These are phyloP conservation scores for Fusarium drepaniforme DNA, from an alignment of 2,329 filamentous ascomycete genomes.

Conservation along the genomic window DNA sequence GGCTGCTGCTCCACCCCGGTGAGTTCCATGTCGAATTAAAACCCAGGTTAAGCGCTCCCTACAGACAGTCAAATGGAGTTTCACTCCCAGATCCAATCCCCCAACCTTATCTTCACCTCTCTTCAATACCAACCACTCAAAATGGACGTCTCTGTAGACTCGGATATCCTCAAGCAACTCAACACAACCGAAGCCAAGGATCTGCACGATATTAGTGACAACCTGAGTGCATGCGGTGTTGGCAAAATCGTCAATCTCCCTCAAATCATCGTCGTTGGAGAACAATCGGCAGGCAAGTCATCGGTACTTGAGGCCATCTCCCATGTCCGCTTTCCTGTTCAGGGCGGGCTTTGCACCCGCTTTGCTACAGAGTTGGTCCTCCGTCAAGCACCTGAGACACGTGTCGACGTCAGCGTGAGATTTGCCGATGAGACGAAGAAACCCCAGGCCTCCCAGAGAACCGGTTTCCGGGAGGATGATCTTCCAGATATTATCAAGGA, in stretches of 20 bases:
- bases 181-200: constrained; percentile 57
- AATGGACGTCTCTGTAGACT: constrained; percentile 30
- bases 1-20: neutral
- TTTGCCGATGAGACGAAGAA: constrained; percentile 44
- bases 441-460: constrained; percentile 46
- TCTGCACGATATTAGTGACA: constrained; percentile 66
- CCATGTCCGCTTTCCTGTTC: constrained; percentile 68
- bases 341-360: constrained; percentile 68
- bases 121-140: neutral
- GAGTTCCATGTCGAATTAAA: neutral
- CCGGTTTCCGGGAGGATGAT: constrained; percentile 52
- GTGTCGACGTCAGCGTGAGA: constrained; percentile 59
- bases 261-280: constrained; percentile 70
- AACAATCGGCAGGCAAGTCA: constrained; percentile 73
- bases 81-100: neutral
- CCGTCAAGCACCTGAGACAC: constrained; percentile 51
- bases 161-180: constrained; percentile 46
- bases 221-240: constrained; percentile 62
- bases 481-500: constrained; percentile 63
- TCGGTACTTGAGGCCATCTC: constrained; percentile 75
- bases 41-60: neutral
- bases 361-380: constrained; percentile 73
- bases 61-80: neutral
- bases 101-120: neutral
- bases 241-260: constrained; percentile 61